Conservation (phyloP, 225 moss, liverwort and hornwort species). For the Straminergon stramineum region DNA sequence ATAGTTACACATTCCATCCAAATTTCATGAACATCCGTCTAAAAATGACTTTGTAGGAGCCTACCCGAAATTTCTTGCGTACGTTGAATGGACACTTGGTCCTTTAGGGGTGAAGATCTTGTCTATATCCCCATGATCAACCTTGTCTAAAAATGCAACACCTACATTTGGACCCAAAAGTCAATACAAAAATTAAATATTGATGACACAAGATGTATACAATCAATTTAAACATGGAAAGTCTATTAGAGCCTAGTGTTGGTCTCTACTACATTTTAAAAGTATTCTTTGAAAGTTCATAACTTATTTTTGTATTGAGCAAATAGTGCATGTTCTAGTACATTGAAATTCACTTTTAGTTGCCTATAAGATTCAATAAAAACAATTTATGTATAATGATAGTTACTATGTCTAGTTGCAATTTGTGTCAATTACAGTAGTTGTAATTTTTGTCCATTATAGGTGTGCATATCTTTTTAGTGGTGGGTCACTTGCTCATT, state of each 20-base stretch:
- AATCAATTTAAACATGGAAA: neutral
- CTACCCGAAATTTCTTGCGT: too few species aligned
- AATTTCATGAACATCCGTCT: too few species aligned
- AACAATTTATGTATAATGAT: neutral
- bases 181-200: too few species aligned
- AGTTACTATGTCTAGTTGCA: neutral
- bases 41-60: too few species aligned
- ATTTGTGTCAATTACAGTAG: neutral
- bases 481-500: too few species aligned
- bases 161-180: neutral
- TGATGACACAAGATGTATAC: too few species aligned
- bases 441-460: neutral
- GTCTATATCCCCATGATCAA: too few species aligned
- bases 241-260: neutral
- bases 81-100: too few species aligned
- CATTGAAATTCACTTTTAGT: neutral
- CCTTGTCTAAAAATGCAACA: neutral
- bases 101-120: too few species aligned
- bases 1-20: too few species aligned
- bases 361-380: neutral
- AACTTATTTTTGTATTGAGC: neutral
- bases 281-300: neutral
- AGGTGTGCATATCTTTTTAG: too few species aligned
- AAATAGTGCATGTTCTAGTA: neutral
- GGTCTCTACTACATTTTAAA: fast-evolving